Evolutionary conservation across 148 eudicot species (phyloP).

Genomic region (Camellia japonica): DNA sequence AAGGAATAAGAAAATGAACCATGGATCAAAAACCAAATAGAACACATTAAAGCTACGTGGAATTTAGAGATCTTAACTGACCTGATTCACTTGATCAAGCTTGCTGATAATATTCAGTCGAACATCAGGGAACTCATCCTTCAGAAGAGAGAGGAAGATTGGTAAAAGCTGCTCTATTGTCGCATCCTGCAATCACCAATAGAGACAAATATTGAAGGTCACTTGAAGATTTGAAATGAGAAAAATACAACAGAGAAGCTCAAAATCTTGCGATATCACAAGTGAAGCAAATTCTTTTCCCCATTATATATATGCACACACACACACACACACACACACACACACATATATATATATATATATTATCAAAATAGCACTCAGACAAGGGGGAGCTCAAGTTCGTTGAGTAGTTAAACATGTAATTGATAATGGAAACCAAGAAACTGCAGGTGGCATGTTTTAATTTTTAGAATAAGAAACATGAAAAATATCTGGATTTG

Average conservation of each 20-base stretch:
- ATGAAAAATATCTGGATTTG: neutral
- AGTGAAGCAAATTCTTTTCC: neutral
- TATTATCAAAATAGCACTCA: neutral
- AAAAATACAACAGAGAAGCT: neutral
- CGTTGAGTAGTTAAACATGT: neutral
- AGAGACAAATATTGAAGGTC: neutral
- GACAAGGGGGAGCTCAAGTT: neutral
- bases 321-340: no score
- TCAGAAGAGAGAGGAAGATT: constrained; percentile 85
- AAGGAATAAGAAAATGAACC: neutral
- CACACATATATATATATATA: no score
- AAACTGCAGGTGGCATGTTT: neutral
- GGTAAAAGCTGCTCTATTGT: constrained; percentile 97
- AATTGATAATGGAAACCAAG: neutral
- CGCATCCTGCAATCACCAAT: constrained; percentile 67
- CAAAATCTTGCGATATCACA: neutral
- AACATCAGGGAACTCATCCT: constrained; percentile 96
- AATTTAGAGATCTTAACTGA: constrained; percentile 10
- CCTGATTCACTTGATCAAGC: constrained; percentile 99
- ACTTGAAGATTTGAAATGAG: neutral
- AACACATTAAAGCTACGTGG: neutral
- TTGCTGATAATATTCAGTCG: constrained; percentile 97
- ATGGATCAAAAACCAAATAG: neutral
- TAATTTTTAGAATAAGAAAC: neutral
- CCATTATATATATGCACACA: neutral